These are phyloP conservation scores for Saposhnikovia divaricata DNA, from an alignment of 129 eudicot genomes.

Conservation along the genomic window DNA sequence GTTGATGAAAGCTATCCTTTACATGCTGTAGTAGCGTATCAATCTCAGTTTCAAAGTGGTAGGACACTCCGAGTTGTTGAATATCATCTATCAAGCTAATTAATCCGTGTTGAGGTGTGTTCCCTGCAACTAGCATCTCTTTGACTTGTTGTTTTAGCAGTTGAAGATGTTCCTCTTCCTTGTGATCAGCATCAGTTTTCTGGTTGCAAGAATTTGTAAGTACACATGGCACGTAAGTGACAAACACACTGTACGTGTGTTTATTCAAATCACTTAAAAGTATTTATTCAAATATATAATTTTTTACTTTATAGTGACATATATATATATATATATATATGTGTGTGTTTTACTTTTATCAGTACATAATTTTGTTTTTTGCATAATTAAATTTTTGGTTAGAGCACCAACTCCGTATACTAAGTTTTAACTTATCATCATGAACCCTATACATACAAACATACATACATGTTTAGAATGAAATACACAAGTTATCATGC, in stretches of 20 bases:
- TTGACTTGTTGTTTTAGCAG: constrained; percentile 24
- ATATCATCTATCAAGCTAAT: constrained; percentile 31
- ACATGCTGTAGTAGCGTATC: constrained; percentile 13
- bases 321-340: too few relatives aligned
- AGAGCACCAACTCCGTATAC: too few relatives aligned
- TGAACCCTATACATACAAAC: too few relatives aligned
- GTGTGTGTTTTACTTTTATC: too few relatives aligned
- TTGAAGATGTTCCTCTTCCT: constrained; percentile 7
- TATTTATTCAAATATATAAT: too few relatives aligned
- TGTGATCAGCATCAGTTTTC: not conserved
- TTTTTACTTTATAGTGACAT: too few relatives aligned
- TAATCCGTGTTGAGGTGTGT: not conserved
- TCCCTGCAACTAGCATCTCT: constrained; percentile 8
- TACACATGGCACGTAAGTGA: too few relatives aligned
- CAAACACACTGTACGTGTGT: not conserved
- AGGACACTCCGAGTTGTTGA: constrained; percentile 42
- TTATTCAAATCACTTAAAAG: too few relatives aligned
- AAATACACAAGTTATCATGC: not conserved
- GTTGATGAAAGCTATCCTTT: not conserved
- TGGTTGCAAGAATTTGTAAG: not conserved
- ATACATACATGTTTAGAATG: not conserved
- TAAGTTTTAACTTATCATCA: too few relatives aligned
- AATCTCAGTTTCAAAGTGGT: constrained; percentile 37
- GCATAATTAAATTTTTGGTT: too few relatives aligned
- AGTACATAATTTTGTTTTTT: too few relatives aligned